A percentile compares a stretch with the other conserved stretches of the same genome.
phyloP scores from a whole-genome alignment of 108 stramenopile species.

The Asterionellopsis glacialis region DNA sequence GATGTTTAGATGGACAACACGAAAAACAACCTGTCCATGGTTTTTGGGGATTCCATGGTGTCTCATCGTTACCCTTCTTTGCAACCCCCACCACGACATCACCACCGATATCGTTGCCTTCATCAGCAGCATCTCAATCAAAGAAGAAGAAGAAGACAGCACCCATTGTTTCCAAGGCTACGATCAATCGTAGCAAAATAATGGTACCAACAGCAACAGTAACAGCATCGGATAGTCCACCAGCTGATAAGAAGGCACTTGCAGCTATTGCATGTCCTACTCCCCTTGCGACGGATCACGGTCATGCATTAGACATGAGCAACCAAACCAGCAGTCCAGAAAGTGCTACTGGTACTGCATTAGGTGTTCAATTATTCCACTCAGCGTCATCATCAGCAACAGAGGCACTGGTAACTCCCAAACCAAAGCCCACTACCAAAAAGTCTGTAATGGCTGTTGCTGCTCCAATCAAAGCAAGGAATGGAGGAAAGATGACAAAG shows the following conservation, averaged over 20 bases:
- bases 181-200: not conserved
- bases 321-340: not conserved
- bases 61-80: not conserved
- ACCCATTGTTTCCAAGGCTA: not conserved
- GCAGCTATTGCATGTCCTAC: not conserved
- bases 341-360: not conserved
- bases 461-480: too few relatives aligned
- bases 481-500: too few relatives aligned
- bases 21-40: not conserved
- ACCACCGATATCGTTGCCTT: not conserved
- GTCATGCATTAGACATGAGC: not conserved
- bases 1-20: not conserved
- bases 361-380: not conserved
- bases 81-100: conserved; percentile 1
- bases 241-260: not conserved
- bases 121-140: not conserved
- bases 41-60: conserved; percentile 11
- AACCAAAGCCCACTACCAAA: too few relatives aligned
- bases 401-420: too few relatives aligned
- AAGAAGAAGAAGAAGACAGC: not conserved
- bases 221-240: not conserved
- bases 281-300: not conserved
- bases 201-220: conserved; percentile 1
- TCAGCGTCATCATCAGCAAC: not conserved
- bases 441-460: too few relatives aligned